Conservation (phyloP, 2,329 filamentous ascomycete genomes). For the Macrophomina tecta region DNA sequence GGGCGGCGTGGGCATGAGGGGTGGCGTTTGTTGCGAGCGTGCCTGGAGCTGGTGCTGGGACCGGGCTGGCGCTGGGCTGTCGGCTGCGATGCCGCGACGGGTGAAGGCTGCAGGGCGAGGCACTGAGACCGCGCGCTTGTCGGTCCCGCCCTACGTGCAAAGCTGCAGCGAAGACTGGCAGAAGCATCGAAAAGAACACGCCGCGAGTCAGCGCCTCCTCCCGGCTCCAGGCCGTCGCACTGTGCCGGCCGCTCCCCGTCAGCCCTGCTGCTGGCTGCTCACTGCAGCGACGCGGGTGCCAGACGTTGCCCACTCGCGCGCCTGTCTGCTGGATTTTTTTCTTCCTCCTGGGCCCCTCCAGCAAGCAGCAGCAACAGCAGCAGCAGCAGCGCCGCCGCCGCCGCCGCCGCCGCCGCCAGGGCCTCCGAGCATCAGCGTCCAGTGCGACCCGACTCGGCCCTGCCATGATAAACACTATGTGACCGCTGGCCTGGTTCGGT, state of each 20-base stretch:
- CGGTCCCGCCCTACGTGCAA: background rate
- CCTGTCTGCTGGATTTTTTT: constrained; percentile 15
- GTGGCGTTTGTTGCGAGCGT: background rate
- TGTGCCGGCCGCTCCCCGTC: constrained; percentile 24
- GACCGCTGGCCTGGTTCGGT: constrained; percentile 23
- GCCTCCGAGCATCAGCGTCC: constrained; percentile 19
- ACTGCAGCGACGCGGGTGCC: constrained; percentile 24
- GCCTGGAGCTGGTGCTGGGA: background rate
- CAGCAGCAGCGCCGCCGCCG: background rate
- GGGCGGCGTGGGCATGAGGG: background rate
- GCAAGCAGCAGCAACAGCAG: background rate
- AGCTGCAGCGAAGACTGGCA: constrained; percentile 17
- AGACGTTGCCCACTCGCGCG: constrained; percentile 22
- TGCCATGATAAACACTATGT: constrained; percentile 26
- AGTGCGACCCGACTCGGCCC: constrained; percentile 24
- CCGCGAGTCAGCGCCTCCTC: constrained; percentile 16
- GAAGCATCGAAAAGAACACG: constrained; percentile 15
- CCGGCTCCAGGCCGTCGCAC: constrained; percentile 7
- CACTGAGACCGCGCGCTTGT: constrained; percentile 3
- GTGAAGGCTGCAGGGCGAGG: background rate
- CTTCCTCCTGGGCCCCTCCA: constrained; percentile 12
- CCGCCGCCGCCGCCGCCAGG: background rate
- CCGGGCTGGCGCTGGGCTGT: background rate
- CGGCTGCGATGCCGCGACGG: background rate
- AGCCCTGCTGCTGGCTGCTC: constrained; percentile 23